Conservation (phyloP, 2,329 filamentous ascomycete species). For the Grosmannia huntii region DNA sequence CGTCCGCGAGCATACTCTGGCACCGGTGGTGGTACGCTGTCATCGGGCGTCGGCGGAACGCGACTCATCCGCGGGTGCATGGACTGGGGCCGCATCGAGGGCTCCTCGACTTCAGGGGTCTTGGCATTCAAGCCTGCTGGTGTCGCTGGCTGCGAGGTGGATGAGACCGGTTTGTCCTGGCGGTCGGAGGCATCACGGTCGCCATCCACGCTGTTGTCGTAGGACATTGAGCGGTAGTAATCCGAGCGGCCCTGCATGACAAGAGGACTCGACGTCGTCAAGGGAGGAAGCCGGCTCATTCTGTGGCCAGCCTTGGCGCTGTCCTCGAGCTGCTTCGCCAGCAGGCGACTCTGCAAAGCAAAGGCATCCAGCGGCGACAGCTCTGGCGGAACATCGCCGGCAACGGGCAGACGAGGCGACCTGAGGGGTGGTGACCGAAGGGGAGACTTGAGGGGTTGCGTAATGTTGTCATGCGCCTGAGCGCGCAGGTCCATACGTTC, state of each 20-base stretch:
- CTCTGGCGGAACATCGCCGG: conserved; percentile 74
- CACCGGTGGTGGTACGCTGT: conserved; percentile 30
- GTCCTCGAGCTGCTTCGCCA: conserved; percentile 79
- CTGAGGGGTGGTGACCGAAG: conserved; percentile 41
- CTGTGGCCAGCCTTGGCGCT: conserved; percentile 60
- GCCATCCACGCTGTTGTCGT: conserved; percentile 43
- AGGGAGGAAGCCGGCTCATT: conserved; percentile 73
- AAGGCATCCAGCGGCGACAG: conserved; percentile 93
- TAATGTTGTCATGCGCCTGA: conserved; percentile 39
- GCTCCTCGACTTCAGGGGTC: conserved; percentile 43
- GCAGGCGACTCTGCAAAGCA: conserved; percentile 75
- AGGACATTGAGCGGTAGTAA: conserved; percentile 66
- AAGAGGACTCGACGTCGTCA: conserved; percentile 72
- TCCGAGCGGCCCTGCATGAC: conserved; percentile 61
- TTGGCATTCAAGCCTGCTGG: conserved; percentile 34
- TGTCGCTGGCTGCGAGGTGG: conserved; percentile 14
- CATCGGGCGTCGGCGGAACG: conserved; percentile 38
- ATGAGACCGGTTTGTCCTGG: conserved; percentile 11
- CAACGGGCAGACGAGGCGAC: conserved; percentile 65
- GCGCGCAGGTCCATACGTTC: conserved; percentile 47
- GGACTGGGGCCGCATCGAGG: conserved; percentile 50
- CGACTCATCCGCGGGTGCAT: conserved; percentile 65
- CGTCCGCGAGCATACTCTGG: conserved; percentile 30
- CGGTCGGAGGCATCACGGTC: conserved; percentile 19
- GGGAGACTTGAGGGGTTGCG: conserved; percentile 54